Percentiles rank a stretch among this genome's conserved stretches.
Evolutionary conservation across 805 yeast species (phyloP).

Genomic region (Pichia manshurica): DNA sequence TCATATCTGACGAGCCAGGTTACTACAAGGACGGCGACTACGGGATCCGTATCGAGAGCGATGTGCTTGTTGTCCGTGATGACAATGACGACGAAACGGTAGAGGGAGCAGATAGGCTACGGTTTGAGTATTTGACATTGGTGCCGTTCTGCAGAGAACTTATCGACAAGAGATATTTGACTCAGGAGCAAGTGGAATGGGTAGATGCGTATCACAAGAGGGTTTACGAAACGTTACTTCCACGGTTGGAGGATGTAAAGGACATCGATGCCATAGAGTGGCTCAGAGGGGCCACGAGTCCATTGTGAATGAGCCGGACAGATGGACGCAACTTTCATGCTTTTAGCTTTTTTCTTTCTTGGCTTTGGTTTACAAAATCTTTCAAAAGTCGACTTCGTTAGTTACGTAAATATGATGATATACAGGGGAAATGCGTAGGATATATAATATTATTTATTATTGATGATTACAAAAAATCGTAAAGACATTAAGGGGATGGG

Average conservation of each 20-base stretch:
- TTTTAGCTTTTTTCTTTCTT: no score
- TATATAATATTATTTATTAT: no score
- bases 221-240: conserved; percentile 49
- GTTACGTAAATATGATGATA: no score
- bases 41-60: conserved; percentile 88
- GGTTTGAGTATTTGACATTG: conserved; percentile 77
- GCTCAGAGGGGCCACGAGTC: conserved; percentile 59
- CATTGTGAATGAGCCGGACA: background rate
- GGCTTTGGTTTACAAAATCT: no score
- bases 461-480: no score
- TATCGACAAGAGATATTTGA: conserved; percentile 56
- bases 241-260: conserved; percentile 45
- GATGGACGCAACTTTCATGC: background rate
- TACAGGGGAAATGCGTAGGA: no score
- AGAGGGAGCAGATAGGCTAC: conserved; percentile 37
- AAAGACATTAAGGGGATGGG: no score
- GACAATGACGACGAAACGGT: conserved; percentile 39
- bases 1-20: conserved; percentile 92
- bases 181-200: conserved; percentile 57
- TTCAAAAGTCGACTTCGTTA: no score
- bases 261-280: conserved; percentile 61
- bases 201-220: conserved; percentile 59
- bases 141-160: conserved; percentile 79
- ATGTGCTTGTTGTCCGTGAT: conserved; percentile 51
- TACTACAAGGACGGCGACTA: conserved; percentile 83